These are phyloP conservation scores for Podila verticillata DNA, from an alignment of 192 early-diverging fungal genomes.

Conservation along the genomic window DNA sequence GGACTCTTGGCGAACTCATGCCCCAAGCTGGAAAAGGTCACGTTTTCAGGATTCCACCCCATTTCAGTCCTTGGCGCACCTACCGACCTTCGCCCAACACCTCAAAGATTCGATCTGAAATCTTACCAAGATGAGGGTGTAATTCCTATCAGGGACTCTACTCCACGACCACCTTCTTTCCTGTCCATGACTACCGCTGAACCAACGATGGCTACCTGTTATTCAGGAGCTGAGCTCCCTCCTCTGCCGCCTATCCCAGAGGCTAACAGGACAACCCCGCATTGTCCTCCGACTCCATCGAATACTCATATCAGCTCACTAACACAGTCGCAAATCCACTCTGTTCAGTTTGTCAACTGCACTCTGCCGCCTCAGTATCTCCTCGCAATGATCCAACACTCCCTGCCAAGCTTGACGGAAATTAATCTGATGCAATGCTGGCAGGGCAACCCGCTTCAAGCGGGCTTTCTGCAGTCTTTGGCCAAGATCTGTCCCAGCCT, in stretches of 20 bases:
- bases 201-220: background rate
- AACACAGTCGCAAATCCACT: slow-evolving; percentile 24
- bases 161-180: background rate
- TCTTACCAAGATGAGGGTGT: background rate
- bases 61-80: slow-evolving; percentile 36
- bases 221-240: background rate
- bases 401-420: slow-evolving; percentile 19
- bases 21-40: slow-evolving; percentile 33
- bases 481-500: slow-evolving; percentile 28
- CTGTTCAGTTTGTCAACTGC: slow-evolving; percentile 39
- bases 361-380: slow-evolving; percentile 41
- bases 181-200: background rate
- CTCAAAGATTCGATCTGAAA: slow-evolving; percentile 8
- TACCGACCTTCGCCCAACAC: slow-evolving; percentile 25
- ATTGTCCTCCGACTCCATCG: background rate
- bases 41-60: slow-evolving; percentile 45
- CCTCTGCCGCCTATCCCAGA: slow-evolving; percentile 12
- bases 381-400: slow-evolving; percentile 39
- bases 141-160: background rate
- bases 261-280: background rate
- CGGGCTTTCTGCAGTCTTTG: slow-evolving; percentile 6
- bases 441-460: slow-evolving; percentile 21
- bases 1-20: slow-evolving; percentile 25
- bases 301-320: background rate
- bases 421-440: slow-evolving; percentile 35